Conservation (phyloP, 495 filamentous ascomycete genomes). For the Clavariopsis aquatica region DNA sequence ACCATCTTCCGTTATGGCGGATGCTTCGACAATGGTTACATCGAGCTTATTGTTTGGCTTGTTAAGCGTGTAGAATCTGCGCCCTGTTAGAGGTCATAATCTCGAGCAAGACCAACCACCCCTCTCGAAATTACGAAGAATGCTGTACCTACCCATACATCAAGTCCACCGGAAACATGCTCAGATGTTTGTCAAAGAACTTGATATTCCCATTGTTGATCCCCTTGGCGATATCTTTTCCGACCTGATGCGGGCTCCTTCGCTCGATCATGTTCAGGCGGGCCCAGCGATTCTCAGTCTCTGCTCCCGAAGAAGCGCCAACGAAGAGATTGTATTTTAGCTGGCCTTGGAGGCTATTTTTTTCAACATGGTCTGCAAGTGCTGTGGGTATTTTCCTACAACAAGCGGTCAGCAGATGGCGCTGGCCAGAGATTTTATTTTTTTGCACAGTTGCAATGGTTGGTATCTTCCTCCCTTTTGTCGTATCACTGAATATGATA, state of each 20-base stretch:
- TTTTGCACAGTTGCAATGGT: too few species aligned
- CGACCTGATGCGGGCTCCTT: constrained; percentile 83
- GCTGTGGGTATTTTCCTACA: constrained; percentile 78
- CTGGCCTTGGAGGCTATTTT: constrained; percentile 81
- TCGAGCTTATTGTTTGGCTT: constrained; percentile 72
- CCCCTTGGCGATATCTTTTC: constrained; percentile 86
- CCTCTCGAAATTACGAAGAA: neutral
- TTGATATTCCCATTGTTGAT: constrained; percentile 88
- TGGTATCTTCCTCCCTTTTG: too few species aligned
- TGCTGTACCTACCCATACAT: constrained; percentile 70
- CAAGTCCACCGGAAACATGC: constrained; percentile 89
- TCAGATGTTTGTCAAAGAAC: constrained; percentile 91
- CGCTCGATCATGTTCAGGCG: constrained; percentile 84
- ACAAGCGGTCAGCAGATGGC: neutral
- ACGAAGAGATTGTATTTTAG: constrained; percentile 85
- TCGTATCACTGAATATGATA: too few species aligned
- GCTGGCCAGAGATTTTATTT: neutral
- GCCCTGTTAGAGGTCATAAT: constrained; percentile 52
- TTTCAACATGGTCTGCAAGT: constrained; percentile 85
- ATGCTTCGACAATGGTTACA: constrained; percentile 83
- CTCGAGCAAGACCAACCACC: neutral
- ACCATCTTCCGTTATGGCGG: constrained; percentile 88
- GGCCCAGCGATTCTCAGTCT: constrained; percentile 92
- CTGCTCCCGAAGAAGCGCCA: constrained; percentile 82
- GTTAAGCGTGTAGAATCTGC: constrained; percentile 46